Percentiles rank a stretch among this genome's conserved stretches.
Conservation (phyloP, 2,329 filamentous ascomycete species). For the Aspergillus candidus region DNA sequence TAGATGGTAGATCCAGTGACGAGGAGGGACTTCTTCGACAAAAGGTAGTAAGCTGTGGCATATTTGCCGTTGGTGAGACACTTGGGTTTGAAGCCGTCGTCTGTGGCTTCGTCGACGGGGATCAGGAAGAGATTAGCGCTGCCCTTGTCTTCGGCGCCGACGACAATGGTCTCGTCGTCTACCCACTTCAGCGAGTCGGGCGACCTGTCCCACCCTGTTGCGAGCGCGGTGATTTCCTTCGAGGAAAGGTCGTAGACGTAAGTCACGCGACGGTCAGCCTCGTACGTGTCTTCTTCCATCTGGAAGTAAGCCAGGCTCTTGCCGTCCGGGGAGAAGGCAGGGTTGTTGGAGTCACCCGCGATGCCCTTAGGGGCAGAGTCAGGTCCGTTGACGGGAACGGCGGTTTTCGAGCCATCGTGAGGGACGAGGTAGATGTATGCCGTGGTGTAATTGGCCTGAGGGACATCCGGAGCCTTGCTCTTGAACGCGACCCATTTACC, state of each 20-base stretch:
- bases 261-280: constrained; percentile 62
- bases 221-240: constrained; percentile 33
- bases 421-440: constrained; percentile 72
- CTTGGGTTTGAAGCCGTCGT: constrained; percentile 27
- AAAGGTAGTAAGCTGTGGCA: constrained; percentile 23
- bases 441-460: constrained; percentile 61
- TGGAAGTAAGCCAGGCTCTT: constrained; percentile 67
- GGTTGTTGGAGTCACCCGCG: constrained; percentile 56
- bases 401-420: constrained; percentile 55
- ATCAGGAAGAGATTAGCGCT: constrained; percentile 40
- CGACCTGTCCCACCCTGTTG: constrained; percentile 48
- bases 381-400: constrained; percentile 38
- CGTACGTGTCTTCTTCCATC: constrained; percentile 72
- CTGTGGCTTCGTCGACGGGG: constrained; percentile 22
- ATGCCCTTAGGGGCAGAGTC: constrained; percentile 43
- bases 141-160: constrained; percentile 67
- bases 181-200: constrained; percentile 47
- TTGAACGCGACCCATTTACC: constrained; percentile 38
- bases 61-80: constrained; percentile 33
- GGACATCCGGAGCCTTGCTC: constrained; percentile 39
- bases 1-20: constrained; percentile 31
- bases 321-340: constrained; percentile 69
- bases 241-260: constrained; percentile 37
- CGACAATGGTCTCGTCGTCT: constrained; percentile 58
- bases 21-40: constrained; percentile 27